phyloP scores from a whole-genome alignment of 768 basidiomycete genomes.

The Mycena galericulata region DNA sequence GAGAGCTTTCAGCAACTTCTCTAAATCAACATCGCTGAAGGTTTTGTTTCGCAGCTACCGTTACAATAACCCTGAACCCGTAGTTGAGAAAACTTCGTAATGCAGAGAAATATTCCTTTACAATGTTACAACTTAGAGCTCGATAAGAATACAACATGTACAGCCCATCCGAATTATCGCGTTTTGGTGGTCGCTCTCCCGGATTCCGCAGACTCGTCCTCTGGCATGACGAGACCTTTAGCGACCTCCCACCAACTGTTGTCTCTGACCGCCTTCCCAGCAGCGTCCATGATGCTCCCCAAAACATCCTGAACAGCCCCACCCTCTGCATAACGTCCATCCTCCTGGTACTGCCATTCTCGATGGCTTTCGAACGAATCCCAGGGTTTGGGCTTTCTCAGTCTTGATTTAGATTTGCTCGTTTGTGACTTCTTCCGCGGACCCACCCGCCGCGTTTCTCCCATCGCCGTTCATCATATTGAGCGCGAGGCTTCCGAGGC shows the following conservation, averaged over 20 bases:
- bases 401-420: conserved; percentile 34
- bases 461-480: conserved; percentile 55
- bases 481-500: conserved; percentile 55
- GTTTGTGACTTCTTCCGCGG: conserved; percentile 39
- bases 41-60: conserved; percentile 43
- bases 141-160: conserved; percentile 14
- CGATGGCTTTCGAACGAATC: conserved; percentile 72
- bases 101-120: not conserved
- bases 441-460: conserved; percentile 43
- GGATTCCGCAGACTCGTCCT: conserved; percentile 11
- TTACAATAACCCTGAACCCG: conserved; percentile 30
- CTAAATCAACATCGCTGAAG: conserved; percentile 19
- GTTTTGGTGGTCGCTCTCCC: conserved; percentile 28
- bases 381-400: conserved; percentile 64
- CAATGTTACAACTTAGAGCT: not conserved
- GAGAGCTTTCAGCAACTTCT: conserved; percentile 41
- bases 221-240: conserved; percentile 36
- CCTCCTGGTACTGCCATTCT: conserved; percentile 66
- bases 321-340: conserved; percentile 39
- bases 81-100: conserved; percentile 37
- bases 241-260: conserved; percentile 49
- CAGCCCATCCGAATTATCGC: conserved; percentile 18
- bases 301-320: conserved; percentile 60
- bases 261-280: conserved; percentile 41
- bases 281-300: conserved; percentile 52